Conservation (phyloP, 371 early-diverging fungal genomes). For the Parasitella parasitica region DNA sequence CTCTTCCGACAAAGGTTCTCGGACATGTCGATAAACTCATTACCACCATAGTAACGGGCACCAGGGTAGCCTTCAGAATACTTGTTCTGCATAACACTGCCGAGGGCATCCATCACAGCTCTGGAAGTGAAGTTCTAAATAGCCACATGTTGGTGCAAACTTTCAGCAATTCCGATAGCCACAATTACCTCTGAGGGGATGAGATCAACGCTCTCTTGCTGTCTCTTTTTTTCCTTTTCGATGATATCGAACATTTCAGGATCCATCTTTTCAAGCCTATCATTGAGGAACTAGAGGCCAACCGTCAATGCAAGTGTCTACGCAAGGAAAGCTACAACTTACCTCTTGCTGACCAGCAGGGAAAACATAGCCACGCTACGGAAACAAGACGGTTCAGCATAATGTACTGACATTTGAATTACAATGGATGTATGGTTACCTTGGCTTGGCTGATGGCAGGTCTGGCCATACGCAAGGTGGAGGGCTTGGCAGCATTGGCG, state of each 20-base stretch:
- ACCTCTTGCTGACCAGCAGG: slow-evolving; percentile 67
- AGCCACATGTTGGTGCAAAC: neutral
- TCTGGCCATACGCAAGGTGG: slow-evolving; percentile 23
- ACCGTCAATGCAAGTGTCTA: neutral
- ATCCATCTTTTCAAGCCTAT: slow-evolving; percentile 73
- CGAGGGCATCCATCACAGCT: slow-evolving; percentile 96
- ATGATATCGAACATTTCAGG: slow-evolving; percentile 95
- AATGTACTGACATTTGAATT: neutral
- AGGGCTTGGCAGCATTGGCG: slow-evolving; percentile 18
- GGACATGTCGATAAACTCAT: slow-evolving; percentile 96
- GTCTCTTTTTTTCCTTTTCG: slow-evolving; percentile 95
- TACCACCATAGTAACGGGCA: slow-evolving; percentile 99
- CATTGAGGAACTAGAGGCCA: slow-evolving; percentile 60
- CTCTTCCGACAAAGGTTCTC: slow-evolving; percentile 96
- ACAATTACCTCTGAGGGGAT: slow-evolving; percentile 93
- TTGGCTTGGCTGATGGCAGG: slow-evolving; percentile 25
- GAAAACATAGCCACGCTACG: slow-evolving; percentile 59
- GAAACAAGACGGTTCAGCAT: neutral
- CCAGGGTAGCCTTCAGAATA: slow-evolving; percentile 99
- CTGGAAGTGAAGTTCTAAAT: slow-evolving; percentile 95
- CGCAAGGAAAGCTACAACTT: neutral
- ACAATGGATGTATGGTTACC: too few relatives aligned
- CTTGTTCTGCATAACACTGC: slow-evolving; percentile 99
- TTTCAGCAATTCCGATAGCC: neutral
- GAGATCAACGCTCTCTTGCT: slow-evolving; percentile 90